Base-by-base conservation (phyloP, 768 basidiomycete species). In the Pulveroboletus ravenelii region DNA sequence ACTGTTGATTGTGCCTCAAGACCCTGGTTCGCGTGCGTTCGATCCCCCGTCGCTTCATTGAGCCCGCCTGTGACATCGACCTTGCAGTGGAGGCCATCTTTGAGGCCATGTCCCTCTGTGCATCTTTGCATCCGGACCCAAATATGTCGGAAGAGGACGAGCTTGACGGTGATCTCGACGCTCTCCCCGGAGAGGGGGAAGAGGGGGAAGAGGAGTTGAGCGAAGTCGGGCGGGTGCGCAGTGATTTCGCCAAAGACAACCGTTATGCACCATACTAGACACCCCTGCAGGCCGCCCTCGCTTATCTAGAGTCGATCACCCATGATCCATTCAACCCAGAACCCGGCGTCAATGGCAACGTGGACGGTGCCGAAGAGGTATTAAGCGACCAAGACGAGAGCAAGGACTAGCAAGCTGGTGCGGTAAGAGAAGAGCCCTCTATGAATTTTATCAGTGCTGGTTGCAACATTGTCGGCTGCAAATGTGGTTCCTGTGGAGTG, bases 191-290 rank as follows among this genome's bases (percentile, higher is more conserved):
- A 3, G 76, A 77, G 41, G 82, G 77, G 48, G 77, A 72, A 3
- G 76, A 77, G 41, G 82, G 77, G 48, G 77, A 72, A 18, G 74
- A 90, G 60, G 88, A 93, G 69, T 78, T 93, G 57, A 88, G 84
- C 68, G 84, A 86, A 73, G 87, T 86, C 57, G 92, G 92, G 74
- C 83, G 88, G 86, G 89, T 92, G 85, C 88, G 92, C 87, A 89
- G 84, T 69, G 80, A 87, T 87, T 87, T 87, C 68, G 62, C 78
- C 71, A 84, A 84, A 74, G 70, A 84, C 75, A 78, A 70, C 65
- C 87, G 91, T 70, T 93, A 75, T 72, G 74, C 80, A 51, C 92
- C 92, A 60, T 94, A 94, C 81, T 94, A 87, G 87, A 79, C 70
- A 61, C 60, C 45, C 44, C 44, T 45, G 58, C 72, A 92, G 89